Evolutionary conservation across 352 stramenopile species (phyloP), one percentile per base, ranked within the genome.

Genomic region (Globisporangium recalcitrans): DNA sequence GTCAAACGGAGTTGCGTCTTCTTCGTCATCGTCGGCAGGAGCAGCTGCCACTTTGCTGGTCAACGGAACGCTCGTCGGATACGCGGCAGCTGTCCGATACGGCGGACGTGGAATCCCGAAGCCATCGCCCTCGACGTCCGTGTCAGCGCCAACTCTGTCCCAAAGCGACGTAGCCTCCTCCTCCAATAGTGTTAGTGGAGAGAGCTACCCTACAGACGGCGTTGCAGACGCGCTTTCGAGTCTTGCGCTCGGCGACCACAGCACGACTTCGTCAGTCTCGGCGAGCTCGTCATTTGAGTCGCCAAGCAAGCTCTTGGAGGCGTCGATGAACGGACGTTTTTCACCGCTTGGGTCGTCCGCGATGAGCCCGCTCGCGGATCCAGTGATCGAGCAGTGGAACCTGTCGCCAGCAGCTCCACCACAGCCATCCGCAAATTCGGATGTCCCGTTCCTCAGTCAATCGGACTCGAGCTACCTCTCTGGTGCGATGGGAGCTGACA

Each of bases 341-440:
- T 91, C 81, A 21, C 81, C 83, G 22, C 64, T 90, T 14, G 72
- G 80, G 10, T 75, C 78, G 13, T 73, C 78, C n/a, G 65, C 67
- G 22, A 70, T 85, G 32, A 78, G 73, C 49, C 72, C 77, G 53
- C 68, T 90, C 31, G 69, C 71, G 46, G 81, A 90, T 36, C 79
- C 78, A 8, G 76, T 87, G 57, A 90, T 91, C 44, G 83, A 93
- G 63, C 82, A 90, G 49, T 93, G 83, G 83, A 90, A 87, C 42
- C 44, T 93, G 26, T 91, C 83, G 48, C 80, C 80, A 54, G 80
- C 74, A 14, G 67, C 69, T 24, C 67, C 74, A 11, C 74, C 81
- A 5, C 79, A 82, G 27, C 56, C 63, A 42, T 64, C 71, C 11
- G 68, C 10, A 5, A 22, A 64, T 1, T 64, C 70, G 8, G 71